A percentile compares a stretch with the other conserved stretches of the same genome.
These are phyloP conservation scores for Austroboletus festivus DNA, from an alignment of 768 basidiomycete species.

Conservation along the genomic window DNA sequence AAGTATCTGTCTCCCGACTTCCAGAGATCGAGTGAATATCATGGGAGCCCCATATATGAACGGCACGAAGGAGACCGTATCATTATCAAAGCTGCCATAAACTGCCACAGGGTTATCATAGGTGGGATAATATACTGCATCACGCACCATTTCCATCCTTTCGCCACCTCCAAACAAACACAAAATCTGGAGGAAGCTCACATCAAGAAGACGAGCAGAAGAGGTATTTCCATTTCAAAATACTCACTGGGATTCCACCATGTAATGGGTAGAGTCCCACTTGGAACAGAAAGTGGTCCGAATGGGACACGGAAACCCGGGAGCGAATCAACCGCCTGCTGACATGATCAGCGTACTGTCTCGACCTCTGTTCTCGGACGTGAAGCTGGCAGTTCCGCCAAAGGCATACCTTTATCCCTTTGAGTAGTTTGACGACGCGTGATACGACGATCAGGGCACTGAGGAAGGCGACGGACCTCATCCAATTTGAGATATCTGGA, in stretches of 20 bases:
- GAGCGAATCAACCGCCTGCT: constrained; percentile 1
- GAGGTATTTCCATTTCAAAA: background rate
- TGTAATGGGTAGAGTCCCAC: constrained; percentile 3
- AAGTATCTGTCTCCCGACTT: constrained; percentile 11
- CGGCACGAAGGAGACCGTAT: constrained; percentile 19
- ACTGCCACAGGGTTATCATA: background rate
- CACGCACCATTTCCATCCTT: constrained; percentile 12
- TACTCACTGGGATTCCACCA: constrained; percentile 21
- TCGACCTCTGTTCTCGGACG: no score
- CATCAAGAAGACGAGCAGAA: background rate
- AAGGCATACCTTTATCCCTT: constrained; percentile 13
- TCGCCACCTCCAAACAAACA: constrained; percentile 20
- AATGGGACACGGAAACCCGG: constrained; percentile 17
- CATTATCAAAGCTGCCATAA: constrained; percentile 7
- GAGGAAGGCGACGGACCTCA: background rate
- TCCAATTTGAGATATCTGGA: constrained; percentile 1
- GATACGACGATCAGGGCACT: constrained; percentile 9
- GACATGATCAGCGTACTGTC: background rate
- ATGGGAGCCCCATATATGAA: constrained; percentile 11
- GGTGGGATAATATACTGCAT: background rate
- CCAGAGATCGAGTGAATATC: constrained; percentile 17
- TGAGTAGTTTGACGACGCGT: constrained; percentile 13
- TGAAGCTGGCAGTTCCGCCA: background rate
- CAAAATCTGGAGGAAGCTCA: background rate
- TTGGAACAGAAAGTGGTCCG: constrained; percentile 4